Evolutionary conservation across 352 stramenopile species (phyloP).

Genomic region (Globisporangium spinosum): DNA sequence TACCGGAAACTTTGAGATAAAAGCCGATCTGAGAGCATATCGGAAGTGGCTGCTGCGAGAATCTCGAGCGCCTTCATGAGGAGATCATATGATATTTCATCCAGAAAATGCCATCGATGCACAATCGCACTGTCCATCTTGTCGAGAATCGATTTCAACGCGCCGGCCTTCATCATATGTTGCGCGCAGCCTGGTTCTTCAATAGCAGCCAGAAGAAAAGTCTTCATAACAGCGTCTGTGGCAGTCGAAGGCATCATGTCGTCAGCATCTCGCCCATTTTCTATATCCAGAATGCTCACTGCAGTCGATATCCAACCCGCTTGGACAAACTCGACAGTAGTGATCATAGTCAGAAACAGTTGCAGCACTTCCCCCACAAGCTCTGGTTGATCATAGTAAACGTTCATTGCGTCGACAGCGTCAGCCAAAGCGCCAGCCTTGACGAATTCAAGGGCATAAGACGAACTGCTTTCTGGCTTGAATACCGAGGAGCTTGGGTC

Average conservation of each 20-base stretch:
- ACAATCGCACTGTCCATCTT: conserved; percentile 8
- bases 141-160: conserved; percentile 1
- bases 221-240: conserved; percentile 1
- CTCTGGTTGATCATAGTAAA: conserved; percentile 4
- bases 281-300: conserved; percentile 4
- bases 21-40: neutral
- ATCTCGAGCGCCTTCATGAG: conserved; percentile 5
- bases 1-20: neutral
- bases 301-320: conserved; percentile 10
- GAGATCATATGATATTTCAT: neutral
- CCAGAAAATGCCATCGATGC: neutral
- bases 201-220: neutral
- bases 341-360: neutral
- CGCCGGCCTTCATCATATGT: conserved; percentile 1
- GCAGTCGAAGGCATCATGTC: neutral
- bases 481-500: neutral
- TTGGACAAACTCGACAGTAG: conserved; percentile 2
- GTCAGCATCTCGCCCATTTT: neutral
- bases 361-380: conserved; percentile 1
- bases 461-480: neutral
- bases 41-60: neutral
- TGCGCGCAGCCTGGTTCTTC: neutral
- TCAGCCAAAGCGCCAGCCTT: conserved; percentile 2
- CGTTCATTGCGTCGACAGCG: conserved; percentile 3
- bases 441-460: neutral